Percentiles rank a stretch among this genome's conserved stretches.
Conservation (phyloP, 164 flowering plant species). For the Umbellularia californica region DNA sequence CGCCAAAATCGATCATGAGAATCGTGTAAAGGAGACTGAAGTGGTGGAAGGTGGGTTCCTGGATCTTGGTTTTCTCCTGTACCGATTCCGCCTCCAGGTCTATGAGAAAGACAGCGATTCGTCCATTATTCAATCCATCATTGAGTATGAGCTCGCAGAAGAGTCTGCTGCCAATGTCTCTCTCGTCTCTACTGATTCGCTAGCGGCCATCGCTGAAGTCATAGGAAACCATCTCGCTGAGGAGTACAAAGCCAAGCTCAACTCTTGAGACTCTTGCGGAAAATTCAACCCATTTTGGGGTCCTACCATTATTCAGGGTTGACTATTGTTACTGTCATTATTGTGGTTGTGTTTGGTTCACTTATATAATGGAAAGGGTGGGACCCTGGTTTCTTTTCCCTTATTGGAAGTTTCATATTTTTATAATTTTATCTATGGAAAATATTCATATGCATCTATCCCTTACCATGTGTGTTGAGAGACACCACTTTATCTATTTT, state of each 20-base stretch:
- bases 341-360: too few relatives aligned
- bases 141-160: constrained; percentile 31
- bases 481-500: too few relatives aligned
- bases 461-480: too few relatives aligned
- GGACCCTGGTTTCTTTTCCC: too few relatives aligned
- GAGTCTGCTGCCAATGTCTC: constrained; percentile 4
- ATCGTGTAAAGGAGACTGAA: constrained; percentile 24
- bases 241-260: background rate
- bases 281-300: background rate
- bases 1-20: constrained; percentile 22
- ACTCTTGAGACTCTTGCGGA: background rate
- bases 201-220: background rate
- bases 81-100: constrained; percentile 21
- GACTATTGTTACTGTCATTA: too few relatives aligned
- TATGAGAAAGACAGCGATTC: constrained; percentile 19
- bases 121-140: constrained; percentile 22
- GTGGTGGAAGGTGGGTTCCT: constrained; percentile 33
- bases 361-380: too few relatives aligned
- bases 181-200: background rate
- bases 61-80: constrained; percentile 22
- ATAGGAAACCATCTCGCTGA: background rate
- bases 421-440: too few relatives aligned
- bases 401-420: too few relatives aligned
- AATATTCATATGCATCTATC: too few relatives aligned
- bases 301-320: background rate